Percentiles rank a stretch among this genome's conserved stretches.
phyloP scores from a whole-genome alignment of 2,329 filamentous ascomycete genomes.

The Diaporthe capsici region DNA sequence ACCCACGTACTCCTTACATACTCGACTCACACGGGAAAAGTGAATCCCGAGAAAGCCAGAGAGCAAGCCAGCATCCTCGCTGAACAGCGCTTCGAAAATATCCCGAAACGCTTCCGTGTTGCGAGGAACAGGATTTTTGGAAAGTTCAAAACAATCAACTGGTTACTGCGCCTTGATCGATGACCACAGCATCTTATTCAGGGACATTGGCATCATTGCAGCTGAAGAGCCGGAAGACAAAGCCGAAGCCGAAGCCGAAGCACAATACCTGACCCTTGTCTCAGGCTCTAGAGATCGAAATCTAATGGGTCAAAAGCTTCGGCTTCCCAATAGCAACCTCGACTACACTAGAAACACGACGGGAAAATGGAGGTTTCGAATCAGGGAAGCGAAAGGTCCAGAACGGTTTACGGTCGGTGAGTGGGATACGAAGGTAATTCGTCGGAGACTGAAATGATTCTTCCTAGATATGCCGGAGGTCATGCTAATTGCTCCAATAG shows the following conservation, averaged over 20 bases:
- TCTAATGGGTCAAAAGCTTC: too few species aligned
- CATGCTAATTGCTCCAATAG: too few species aligned
- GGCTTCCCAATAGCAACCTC: too few species aligned
- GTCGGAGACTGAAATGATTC: too few species aligned
- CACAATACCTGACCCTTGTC: background rate
- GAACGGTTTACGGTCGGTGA: too few species aligned
- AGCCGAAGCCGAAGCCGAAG: too few species aligned
- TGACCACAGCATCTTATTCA: background rate
- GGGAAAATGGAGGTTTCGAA: too few species aligned
- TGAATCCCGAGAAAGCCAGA: background rate
- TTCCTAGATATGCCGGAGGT: too few species aligned
- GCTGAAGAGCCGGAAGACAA: background rate
- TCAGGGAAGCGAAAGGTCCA: too few species aligned
- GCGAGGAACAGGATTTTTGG: background rate
- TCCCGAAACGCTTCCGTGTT: background rate
- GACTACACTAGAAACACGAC: too few species aligned
- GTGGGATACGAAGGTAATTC: too few species aligned
- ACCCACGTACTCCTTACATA: background rate
- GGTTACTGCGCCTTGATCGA: background rate
- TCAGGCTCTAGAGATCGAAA: too few species aligned
- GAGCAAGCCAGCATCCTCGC: background rate
- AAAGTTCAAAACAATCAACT: background rate
- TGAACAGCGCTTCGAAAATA: background rate
- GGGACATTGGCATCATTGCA: background rate
- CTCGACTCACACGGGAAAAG: background rate